Evolutionary conservation across 805 yeast species (phyloP).

Genomic region (Saturnispora sekii): DNA sequence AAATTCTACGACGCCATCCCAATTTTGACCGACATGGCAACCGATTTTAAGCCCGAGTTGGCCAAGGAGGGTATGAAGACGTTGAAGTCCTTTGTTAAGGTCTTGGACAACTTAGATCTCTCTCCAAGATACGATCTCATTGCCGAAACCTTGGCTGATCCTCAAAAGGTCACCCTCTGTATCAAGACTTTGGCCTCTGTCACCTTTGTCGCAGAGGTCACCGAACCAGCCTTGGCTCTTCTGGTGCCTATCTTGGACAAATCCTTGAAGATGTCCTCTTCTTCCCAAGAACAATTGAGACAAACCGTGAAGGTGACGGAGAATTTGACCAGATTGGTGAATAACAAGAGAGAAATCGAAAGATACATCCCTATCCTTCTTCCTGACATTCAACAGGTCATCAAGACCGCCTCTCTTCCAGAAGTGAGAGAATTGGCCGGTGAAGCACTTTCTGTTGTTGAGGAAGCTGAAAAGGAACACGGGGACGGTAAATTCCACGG

Average conservation of each 20-base stretch:
- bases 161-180: slow-evolving; percentile 79
- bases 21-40: slow-evolving; percentile 75
- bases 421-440: slow-evolving; percentile 91
- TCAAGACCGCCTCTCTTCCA: slow-evolving; percentile 84
- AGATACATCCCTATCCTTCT: slow-evolving; percentile 72
- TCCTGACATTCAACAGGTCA: slow-evolving; percentile 89
- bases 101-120: slow-evolving; percentile 87
- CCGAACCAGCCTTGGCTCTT: slow-evolving; percentile 86
- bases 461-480: slow-evolving; percentile 65
- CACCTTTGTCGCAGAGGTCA: slow-evolving; percentile 96
- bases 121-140: slow-evolving; percentile 76
- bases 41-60: slow-evolving; percentile 94
- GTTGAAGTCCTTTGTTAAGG: slow-evolving; percentile 60
- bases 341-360: slow-evolving; percentile 87
- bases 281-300: slow-evolving; percentile 92
- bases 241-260: slow-evolving; percentile 88
- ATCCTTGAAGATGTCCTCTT: slow-evolving; percentile 76
- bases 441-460: slow-evolving; percentile 74
- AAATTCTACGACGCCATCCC: slow-evolving; percentile 77
- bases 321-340: slow-evolving; percentile 89
- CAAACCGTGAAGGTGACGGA: slow-evolving; percentile 95
- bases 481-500: slow-evolving; percentile 71
- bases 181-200: slow-evolving; percentile 85
- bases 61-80: slow-evolving; percentile 75
- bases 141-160: slow-evolving; percentile 84